Evolutionary conservation across 345 rosid genomes (phyloP), one percentile per base, ranked within the genome.

Genomic region (Camelina laxa): DNA sequence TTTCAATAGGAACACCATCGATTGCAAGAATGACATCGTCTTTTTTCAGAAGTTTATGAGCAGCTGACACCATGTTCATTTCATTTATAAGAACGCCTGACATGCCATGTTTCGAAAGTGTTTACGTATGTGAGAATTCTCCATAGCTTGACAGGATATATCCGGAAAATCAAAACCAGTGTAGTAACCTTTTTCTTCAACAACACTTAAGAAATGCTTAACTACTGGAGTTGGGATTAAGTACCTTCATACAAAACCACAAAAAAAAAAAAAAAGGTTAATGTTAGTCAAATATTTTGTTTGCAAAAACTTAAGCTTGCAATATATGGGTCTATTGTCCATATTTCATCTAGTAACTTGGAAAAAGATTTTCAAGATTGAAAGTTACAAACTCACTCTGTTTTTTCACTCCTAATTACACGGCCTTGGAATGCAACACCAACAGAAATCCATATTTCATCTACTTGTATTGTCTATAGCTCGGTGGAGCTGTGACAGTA

Each of bases 391-490:
- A 22, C 45, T 41, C 15, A 41, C 55, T 56, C 7, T 20, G 21
- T 50, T 10, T 50, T 50, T 20, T 50, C 13, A 50, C 24, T 2
- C 13, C n/a, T n/a, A n/a, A 12, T 1, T 50, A 9, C 0, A 67
- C 7, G 36, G 10, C 35, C 14, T 38, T 33, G 41, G 74, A 90
- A 88, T 49, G 93, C 96, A 35, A 88, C 89, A 30, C 90, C 89
- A n/a, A n/a, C n/a, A n/a, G n/a, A n/a, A n/a, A n/a, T n/a, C n/a
- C n/a, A n/a, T n/a, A n/a, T n/a, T n/a, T n/a, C 93, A 77, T 90
- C 91, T 62, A 88, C 84, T 80, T 90, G 89, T 79, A 90, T 88
- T 10, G 91, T 89, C 89, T 86, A 78, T 38, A 90, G 83, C 73
- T 83, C 85, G 24, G 89, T 82, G 10, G 90, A 86, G 79, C 93